Base-by-base conservation (phyloP, 176 grass and related monocot genomes). In the Paspalum vaginatum region DNA sequence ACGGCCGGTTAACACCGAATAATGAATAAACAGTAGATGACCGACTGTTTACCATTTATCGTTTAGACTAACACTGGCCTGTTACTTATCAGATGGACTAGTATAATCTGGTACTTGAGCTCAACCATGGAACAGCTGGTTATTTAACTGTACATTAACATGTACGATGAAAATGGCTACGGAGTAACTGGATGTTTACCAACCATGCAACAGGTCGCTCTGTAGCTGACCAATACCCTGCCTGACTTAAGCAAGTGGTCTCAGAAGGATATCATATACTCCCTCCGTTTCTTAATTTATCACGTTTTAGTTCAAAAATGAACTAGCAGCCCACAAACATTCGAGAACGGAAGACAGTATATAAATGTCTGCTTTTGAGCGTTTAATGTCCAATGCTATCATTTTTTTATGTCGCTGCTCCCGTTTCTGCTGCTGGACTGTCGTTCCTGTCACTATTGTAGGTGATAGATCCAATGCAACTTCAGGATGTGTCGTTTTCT, bases 401-500 rank as follows among this genome's bases (percentile, higher is more conserved):
- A 39, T 81, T 85, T 85, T 85, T 89, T 76, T 2, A 85, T 85
- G 82, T 81, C 70, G 87, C 64, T 76, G 81, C 69, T 75, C 70
- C 46, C 50, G 46, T 52, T 72, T 55, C 39, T 69, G 52, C 50
- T 69, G 77, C 64, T 25, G 76, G 69, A 85, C 72, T 77, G 83
- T 26, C 12, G 26, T 81, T 89, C 72, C 78, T 85, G 83, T 81
- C 83, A 52, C 78, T 69, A 64, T 77, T 89, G 61, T 85, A 85
- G 78, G 77, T 85, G 87, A 77, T 85, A 85, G 83, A 89, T 89
- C 87, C 87, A 77, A 89, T 85, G 87, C 72, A 38, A 72, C 65
- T 85, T 81, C 78, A 85, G 65, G 78, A 85, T 38, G 58, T 81
- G 87, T 89, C 87, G 56, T 89, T 85, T 81, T 89, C 82, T 76